A percentile compares a stretch with the other conserved stretches of the same genome.
Conservation (phyloP, 2,329 filamentous ascomycete genomes). For the Fusarium anthophilum region DNA sequence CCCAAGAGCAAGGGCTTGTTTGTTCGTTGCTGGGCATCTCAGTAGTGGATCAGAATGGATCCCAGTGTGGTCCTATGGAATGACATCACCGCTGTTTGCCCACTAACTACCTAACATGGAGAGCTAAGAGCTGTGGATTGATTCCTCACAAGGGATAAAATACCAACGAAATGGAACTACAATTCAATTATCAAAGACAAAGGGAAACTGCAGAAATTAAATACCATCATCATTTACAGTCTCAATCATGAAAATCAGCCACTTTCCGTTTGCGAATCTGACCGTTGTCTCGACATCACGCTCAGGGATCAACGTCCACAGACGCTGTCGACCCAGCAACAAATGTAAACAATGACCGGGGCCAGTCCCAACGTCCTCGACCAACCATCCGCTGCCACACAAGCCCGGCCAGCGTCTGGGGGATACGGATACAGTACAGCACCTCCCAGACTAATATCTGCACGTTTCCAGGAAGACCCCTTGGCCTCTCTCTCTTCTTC, state of each 20-base stretch:
- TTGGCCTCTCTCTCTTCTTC: background rate
- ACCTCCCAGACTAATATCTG: conserved; percentile 31
- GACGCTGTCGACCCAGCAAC: conserved; percentile 48
- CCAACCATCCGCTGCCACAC: conserved; percentile 47
- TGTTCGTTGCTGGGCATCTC: conserved; percentile 23
- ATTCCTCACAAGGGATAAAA: conserved; percentile 5
- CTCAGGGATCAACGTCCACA: conserved; percentile 17
- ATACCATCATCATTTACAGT: background rate
- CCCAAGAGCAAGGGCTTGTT: background rate
- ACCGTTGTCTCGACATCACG: conserved; percentile 26
- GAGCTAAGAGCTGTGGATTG: conserved; percentile 2
- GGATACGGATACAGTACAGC: background rate
- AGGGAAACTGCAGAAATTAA: background rate
- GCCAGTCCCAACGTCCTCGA: conserved; percentile 34
- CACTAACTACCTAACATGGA: background rate
- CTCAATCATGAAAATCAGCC: background rate
- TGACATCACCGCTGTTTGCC: conserved; percentile 33
- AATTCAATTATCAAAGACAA: conserved; percentile 4
- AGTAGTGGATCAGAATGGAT: background rate
- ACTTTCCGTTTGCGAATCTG: conserved; percentile 19
- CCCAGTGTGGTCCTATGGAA: conserved; percentile 5
- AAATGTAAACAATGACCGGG: conserved; percentile 47
- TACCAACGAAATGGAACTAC: conserved; percentile 13
- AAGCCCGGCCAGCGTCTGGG: background rate
- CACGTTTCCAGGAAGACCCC: conserved; percentile 37